These are phyloP conservation scores for Mycena sp. DNA, from an alignment of 1,284 basidiomycete species.

Conservation along the genomic window DNA sequence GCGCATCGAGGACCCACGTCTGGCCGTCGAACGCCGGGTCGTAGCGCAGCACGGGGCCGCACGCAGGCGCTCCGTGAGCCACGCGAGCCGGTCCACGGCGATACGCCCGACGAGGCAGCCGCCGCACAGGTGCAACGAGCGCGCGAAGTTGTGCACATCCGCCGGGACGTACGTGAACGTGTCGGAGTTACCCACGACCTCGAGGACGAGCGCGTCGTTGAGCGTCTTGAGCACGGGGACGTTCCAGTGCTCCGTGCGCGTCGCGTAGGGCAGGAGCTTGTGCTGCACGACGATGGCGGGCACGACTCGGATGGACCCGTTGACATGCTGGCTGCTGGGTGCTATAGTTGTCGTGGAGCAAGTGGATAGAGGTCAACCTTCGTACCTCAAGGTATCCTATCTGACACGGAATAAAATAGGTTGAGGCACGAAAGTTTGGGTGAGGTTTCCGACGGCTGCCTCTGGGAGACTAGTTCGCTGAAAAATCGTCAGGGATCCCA, in stretches of 20 bases:
- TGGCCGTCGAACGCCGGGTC: constrained; percentile 37
- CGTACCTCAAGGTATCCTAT: too few relatives aligned
- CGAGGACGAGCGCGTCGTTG: constrained; percentile 33
- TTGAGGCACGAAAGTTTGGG: too few relatives aligned
- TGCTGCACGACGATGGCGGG: constrained; percentile 44
- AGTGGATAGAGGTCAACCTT: too few relatives aligned
- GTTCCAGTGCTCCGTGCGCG: constrained; percentile 42
- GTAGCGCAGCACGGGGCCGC: constrained; percentile 29
- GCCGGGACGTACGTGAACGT: constrained; percentile 36
- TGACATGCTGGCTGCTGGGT: background rate
- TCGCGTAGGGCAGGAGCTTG: constrained; percentile 37
- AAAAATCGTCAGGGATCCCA: too few relatives aligned
- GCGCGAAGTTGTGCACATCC: constrained; percentile 27
- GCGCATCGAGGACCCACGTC: constrained; percentile 38
- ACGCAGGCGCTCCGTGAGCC: constrained; percentile 33
- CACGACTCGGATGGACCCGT: background rate
- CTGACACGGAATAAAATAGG: too few relatives aligned
- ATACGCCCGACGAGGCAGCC: constrained; percentile 40
- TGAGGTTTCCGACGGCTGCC: too few relatives aligned
- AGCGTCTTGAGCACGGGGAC: constrained; percentile 35
- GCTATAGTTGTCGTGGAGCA: too few relatives aligned
- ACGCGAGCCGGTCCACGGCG: constrained; percentile 28
- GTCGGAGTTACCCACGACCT: constrained; percentile 40
- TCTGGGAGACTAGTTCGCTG: too few relatives aligned
- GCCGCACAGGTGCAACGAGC: constrained; percentile 33